phyloP scores from a whole-genome alignment of 768 basidiomycete genomes.

The Pisolithus sp. region DNA sequence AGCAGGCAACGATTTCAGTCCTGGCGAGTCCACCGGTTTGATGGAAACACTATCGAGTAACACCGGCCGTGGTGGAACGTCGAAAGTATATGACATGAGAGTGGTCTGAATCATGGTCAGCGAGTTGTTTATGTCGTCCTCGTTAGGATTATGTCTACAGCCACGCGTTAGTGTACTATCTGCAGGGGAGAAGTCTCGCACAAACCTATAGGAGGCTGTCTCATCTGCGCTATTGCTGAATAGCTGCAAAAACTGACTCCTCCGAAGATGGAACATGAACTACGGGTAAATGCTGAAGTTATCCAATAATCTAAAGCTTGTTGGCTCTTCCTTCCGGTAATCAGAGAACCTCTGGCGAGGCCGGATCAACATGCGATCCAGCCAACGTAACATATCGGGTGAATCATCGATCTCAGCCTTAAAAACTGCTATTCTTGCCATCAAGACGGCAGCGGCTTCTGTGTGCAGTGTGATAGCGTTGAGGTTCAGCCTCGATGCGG shows the following conservation, averaged over 20 bases:
- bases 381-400: slow-evolving; percentile 93
- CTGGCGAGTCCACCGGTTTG: too few species aligned
- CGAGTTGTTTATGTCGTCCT: slow-evolving; percentile 98
- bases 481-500: slow-evolving; percentile 95
- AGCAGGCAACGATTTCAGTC: too few species aligned
- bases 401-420: slow-evolving; percentile 98
- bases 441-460: slow-evolving; percentile 93
- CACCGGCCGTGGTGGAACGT: slow-evolving; percentile 86
- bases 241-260: slow-evolving; percentile 98
- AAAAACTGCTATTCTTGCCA: slow-evolving; percentile 98
- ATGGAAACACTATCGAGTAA: slow-evolving; percentile 40
- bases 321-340: slow-evolving; percentile 95
- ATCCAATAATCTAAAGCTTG: slow-evolving; percentile 85
- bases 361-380: slow-evolving; percentile 38
- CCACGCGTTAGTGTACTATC: slow-evolving; percentile 4
- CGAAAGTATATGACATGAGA: slow-evolving; percentile 96
- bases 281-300: slow-evolving; percentile 94
- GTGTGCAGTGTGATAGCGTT: slow-evolving; percentile 84
- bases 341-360: slow-evolving; percentile 97
- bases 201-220: slow-evolving; percentile 93
- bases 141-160: slow-evolving; percentile 82
- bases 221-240: slow-evolving; percentile 69
- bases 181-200: not conserved
- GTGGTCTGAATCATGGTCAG: slow-evolving; percentile 99
- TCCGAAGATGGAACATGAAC: slow-evolving; percentile 98